Evolutionary conservation across 495 filamentous ascomycete genomes (phyloP).

Genomic region (Durotheca rogersii): DNA sequence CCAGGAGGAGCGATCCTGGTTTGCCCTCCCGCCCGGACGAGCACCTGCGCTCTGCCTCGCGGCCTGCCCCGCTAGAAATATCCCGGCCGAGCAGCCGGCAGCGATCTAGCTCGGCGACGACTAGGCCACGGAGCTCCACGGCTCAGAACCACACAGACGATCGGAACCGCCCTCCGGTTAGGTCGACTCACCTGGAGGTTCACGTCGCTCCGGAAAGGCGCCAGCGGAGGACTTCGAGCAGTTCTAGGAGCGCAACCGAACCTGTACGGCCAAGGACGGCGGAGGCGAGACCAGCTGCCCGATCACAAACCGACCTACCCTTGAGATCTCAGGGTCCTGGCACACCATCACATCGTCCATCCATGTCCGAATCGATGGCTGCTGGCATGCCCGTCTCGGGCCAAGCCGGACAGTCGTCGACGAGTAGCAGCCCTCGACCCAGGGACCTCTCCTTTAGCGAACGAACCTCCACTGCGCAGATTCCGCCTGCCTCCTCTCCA

Average conservation of each 20-base stretch:
- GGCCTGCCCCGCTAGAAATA: slow-evolving; percentile 31
- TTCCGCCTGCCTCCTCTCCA: slow-evolving; percentile 24
- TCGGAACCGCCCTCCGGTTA: slow-evolving; percentile 48
- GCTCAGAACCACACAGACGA: slow-evolving; percentile 38
- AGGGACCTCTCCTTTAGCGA: slow-evolving; percentile 35
- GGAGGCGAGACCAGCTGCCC: slow-evolving; percentile 46
- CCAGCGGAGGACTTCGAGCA: slow-evolving; percentile 43
- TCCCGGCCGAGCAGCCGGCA: slow-evolving; percentile 43
- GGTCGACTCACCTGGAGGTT: slow-evolving; percentile 46
- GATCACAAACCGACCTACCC: slow-evolving; percentile 63
- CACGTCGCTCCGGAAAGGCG: slow-evolving; percentile 43
- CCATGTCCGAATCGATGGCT: slow-evolving; percentile 45
- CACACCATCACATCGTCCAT: slow-evolving; percentile 26
- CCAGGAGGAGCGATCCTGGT: slow-evolving; percentile 46
- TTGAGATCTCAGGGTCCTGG: slow-evolving; percentile 44
- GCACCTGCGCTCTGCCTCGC: slow-evolving; percentile 20
- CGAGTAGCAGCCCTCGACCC: slow-evolving; percentile 6
- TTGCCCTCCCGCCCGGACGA: slow-evolving; percentile 38
- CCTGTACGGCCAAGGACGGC: slow-evolving; percentile 41
- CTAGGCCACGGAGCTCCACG: slow-evolving; percentile 38
- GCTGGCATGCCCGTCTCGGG: slow-evolving; percentile 36
- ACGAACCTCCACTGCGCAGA: slow-evolving; percentile 28
- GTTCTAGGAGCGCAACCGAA: slow-evolving; percentile 46
- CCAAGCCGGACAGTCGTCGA: slow-evolving; percentile 1
- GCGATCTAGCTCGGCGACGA: slow-evolving; percentile 41